Base-by-base conservation (phyloP, 2,329 filamentous ascomycete genomes). In the Orbilia brochopaga region DNA sequence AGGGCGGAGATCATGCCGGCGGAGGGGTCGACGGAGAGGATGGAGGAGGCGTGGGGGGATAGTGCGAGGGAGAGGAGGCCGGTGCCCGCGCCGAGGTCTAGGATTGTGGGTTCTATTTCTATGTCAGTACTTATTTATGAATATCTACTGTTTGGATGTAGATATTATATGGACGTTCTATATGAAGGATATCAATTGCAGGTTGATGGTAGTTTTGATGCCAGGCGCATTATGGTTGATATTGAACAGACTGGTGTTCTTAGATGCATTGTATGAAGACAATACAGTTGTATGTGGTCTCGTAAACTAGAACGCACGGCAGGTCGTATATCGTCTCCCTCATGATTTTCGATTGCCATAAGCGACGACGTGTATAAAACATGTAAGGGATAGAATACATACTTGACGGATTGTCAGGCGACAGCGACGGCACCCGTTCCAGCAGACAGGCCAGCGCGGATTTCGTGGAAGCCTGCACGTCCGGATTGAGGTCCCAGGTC, bases 31-130 rank as follows among this genome's bases (percentile, higher is more conserved):
- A 86, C 80, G 46, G 84, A 84, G 1, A 84, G 80, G 3, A 86
- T 76, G 6, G 79, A 79, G 46, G 79, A 80, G 3, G 83, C 81
- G 32, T 81, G 77, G 0, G 84, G 83, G 0, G 84, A 81, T 1
- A 85, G 78, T 7, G 78, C 79, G 52, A 84, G 79, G 8, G 82
- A 83, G 23, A 86, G 80, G 0, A 85, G 80, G 7, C 84, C 84
- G 2, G 84, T 86, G 54, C 84, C 84, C 74, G 83, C 85, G 58
- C 84, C 84, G 17, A 86, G 81, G 77, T 86, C 85, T 1, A 86
- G 82, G 6, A 86, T 80, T 64, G 84, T 79, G 27, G 63, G 62
- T 51, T 67, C 69, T 67, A 42, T n/a, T n/a, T n/a, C n/a, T n/a
- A n/a, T n/a, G n/a, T 52, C 4, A 21, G 11, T 13, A 50, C 11